These are phyloP conservation scores for Scedosporium apiospermum DNA, from an alignment of 2,329 filamentous ascomycete genomes.

Conservation along the genomic window DNA sequence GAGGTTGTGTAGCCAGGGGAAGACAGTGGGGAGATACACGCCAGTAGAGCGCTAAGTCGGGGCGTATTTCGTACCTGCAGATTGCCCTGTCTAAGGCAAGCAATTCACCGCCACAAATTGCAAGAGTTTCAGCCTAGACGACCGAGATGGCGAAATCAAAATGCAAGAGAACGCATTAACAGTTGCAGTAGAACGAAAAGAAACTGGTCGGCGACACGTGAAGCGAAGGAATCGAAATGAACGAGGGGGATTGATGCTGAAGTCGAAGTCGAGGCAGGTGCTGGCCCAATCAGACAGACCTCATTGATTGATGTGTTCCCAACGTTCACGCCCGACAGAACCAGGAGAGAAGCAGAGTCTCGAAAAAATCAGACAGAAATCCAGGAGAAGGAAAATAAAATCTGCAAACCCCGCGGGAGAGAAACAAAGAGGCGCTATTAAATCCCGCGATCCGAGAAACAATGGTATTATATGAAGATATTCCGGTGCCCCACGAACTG, in stretches of 20 bases:
- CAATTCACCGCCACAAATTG: background rate
- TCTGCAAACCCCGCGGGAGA: background rate
- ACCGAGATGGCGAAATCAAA: background rate
- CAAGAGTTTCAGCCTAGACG: background rate
- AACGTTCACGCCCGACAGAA: no score
- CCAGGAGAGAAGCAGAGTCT: no score
- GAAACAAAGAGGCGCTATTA: background rate
- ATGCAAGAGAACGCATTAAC: background rate
- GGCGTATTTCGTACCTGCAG: background rate
- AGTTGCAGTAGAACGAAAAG: background rate
- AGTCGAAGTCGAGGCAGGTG: no score
- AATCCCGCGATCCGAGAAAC: background rate
- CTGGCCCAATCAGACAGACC: no score
- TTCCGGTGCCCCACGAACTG: background rate
- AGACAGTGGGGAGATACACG: background rate
- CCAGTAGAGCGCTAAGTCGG: background rate
- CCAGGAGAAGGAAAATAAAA: no score
- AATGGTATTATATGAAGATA: constrained; percentile 1
- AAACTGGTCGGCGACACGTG: background rate
- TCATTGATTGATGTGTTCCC: no score
- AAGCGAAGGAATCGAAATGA: background rate
- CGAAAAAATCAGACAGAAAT: no score
- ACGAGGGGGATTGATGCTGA: no score
- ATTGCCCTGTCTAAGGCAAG: background rate
- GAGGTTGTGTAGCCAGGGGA: background rate